Evolutionary conservation across 176 grass and related monocot genomes (phyloP).

Genomic region (Ensete ventricosum): DNA sequence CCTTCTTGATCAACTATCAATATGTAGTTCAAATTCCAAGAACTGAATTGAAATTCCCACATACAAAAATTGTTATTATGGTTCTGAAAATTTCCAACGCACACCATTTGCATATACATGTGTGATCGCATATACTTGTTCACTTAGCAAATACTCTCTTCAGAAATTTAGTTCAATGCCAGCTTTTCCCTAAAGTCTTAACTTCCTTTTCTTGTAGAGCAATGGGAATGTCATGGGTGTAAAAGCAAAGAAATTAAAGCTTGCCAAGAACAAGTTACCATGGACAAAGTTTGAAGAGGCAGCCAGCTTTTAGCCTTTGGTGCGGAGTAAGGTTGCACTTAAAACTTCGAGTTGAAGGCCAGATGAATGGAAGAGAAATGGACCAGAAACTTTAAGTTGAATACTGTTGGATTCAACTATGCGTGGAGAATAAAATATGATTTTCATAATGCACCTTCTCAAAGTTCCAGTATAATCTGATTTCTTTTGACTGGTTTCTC

Average conservation of each 20-base stretch:
- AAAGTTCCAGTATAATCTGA: not conserved
- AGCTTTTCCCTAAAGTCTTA: not conserved
- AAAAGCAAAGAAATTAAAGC: constrained; percentile 25
- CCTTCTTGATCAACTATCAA: too few species aligned
- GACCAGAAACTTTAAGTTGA: not conserved
- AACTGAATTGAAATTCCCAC: not conserved
- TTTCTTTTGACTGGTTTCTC: not conserved
- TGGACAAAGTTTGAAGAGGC: constrained; percentile 1
- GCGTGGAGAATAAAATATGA: too few species aligned
- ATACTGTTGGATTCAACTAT: not conserved
- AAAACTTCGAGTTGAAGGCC: too few species aligned
- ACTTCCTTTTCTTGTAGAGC: constrained; percentile 15
- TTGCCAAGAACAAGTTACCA: constrained; percentile 36
- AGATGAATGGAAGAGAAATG: not conserved
- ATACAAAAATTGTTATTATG: not conserved
- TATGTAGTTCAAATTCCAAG: not conserved
- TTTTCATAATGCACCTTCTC: too few species aligned
- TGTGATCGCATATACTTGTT: too few species aligned
- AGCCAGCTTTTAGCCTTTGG: too few species aligned
- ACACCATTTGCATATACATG: not conserved
- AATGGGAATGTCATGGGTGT: constrained; percentile 14
- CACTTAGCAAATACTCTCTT: not conserved
- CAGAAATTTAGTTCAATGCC: not conserved
- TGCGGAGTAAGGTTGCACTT: too few species aligned
- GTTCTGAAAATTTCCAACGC: not conserved